These are phyloP conservation scores for Nemania bipapillata DNA, from an alignment of 2,329 filamentous ascomycete genomes.

Conservation along the genomic window DNA sequence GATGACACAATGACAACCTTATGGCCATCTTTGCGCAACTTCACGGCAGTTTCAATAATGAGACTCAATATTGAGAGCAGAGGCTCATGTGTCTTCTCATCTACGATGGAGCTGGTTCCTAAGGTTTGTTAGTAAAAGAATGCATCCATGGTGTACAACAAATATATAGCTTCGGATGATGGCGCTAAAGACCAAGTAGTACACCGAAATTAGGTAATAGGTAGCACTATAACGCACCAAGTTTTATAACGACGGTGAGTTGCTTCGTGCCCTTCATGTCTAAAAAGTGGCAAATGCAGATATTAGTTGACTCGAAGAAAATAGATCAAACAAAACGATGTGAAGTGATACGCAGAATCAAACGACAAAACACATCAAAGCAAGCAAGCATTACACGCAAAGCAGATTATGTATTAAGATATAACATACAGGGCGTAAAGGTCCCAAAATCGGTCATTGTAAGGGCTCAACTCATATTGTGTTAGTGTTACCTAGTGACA, in stretches of 20 bases:
- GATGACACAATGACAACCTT: slow-evolving; percentile 96
- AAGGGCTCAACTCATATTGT: slow-evolving; percentile 35
- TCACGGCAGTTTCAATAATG: slow-evolving; percentile 93
- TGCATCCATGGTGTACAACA: not conserved
- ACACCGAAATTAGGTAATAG: not conserved
- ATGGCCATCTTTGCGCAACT: slow-evolving; percentile 88
- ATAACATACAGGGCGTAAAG: slow-evolving; percentile 48
- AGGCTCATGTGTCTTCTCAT: slow-evolving; percentile 93
- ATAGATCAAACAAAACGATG: not conserved
- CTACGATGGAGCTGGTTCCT: slow-evolving; percentile 99
- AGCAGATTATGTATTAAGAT: slow-evolving; percentile 21
- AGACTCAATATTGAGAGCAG: slow-evolving; percentile 88
- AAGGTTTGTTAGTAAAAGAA: slow-evolving; percentile 26
- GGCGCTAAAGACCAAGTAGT: not conserved
- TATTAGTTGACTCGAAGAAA: slow-evolving; percentile 30
- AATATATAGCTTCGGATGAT: not conserved
- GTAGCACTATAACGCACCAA: slow-evolving; percentile 68
- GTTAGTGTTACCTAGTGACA: no score
- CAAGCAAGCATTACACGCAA: not conserved
- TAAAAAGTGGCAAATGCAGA: slow-evolving; percentile 51
- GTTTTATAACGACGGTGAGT: slow-evolving; percentile 85
- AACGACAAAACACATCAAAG: slow-evolving; percentile 12
- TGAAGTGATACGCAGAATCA: not conserved
- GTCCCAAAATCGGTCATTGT: slow-evolving; percentile 45
- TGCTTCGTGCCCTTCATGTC: slow-evolving; percentile 73